Percentiles rank a stretch among this genome's conserved stretches.
These are phyloP conservation scores for Ascochyta viciae-villosae DNA, from an alignment of 2,329 filamentous ascomycete genomes.

Conservation along the genomic window DNA sequence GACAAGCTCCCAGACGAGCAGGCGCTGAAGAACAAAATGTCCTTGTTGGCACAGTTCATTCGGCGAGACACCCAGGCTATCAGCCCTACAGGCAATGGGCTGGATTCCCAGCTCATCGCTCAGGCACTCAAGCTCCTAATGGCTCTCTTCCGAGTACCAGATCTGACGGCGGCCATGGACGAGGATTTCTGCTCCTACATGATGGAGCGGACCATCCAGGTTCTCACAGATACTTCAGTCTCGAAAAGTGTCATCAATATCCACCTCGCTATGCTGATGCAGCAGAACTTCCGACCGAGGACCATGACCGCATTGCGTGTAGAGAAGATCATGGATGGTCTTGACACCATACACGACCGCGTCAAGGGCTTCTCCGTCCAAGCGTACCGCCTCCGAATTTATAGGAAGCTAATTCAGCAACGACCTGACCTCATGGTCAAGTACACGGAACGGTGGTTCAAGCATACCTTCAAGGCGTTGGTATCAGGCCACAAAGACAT, in stretches of 20 bases:
- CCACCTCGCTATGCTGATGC: conserved; percentile 79
- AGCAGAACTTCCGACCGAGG: conserved; percentile 78
- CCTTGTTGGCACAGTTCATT: conserved; percentile 79
- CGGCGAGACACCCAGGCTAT: conserved; percentile 77
- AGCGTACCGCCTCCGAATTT: conserved; percentile 78
- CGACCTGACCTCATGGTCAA: conserved; percentile 72
- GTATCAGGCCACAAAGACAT: conserved; percentile 80
- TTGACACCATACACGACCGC: conserved; percentile 76
- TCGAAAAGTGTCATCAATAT: conserved; percentile 82
- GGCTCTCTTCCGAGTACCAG: conserved; percentile 76
- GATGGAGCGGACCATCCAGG: conserved; percentile 78
- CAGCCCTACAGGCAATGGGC: conserved; percentile 59
- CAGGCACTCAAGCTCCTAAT: conserved; percentile 80
- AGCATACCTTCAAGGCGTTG: conserved; percentile 82
- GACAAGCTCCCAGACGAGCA: conserved; percentile 71
- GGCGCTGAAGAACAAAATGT: conserved; percentile 71
- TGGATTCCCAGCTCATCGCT: conserved; percentile 74
- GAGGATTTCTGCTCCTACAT: conserved; percentile 82
- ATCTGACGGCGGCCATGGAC: conserved; percentile 73
- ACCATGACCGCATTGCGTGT: conserved; percentile 77
- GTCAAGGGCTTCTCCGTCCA: conserved; percentile 82
- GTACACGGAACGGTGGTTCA: conserved; percentile 77
- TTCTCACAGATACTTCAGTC: conserved; percentile 70
- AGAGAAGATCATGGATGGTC: conserved; percentile 71
- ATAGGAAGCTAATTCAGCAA: conserved; percentile 77